Conservation (phyloP, 1,139 yeast species). For the Arxiozyma bovina region DNA sequence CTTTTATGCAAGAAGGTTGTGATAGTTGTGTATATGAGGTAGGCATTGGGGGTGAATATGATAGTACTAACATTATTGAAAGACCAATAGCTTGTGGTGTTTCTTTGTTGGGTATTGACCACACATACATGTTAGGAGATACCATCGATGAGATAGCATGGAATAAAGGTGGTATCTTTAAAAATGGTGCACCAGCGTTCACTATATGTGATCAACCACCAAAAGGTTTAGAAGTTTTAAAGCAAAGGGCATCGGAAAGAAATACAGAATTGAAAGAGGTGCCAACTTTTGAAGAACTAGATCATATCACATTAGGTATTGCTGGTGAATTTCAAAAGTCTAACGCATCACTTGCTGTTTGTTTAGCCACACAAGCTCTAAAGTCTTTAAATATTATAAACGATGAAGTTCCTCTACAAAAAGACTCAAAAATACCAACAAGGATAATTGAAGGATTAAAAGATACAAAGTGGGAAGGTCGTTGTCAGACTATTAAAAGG, state of each 20-base stretch:
- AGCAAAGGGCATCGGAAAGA: slow-evolving; percentile 59
- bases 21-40: slow-evolving; percentile 94
- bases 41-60: slow-evolving; percentile 96
- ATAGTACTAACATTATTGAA: slow-evolving; percentile 80
- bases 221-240: slow-evolving; percentile 44
- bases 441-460: slow-evolving; percentile 58
- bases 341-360: slow-evolving; percentile 84
- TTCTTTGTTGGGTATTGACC: slow-evolving; percentile 84
- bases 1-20: slow-evolving; percentile 77
- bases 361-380: slow-evolving; percentile 61
- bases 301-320: slow-evolving; percentile 56
- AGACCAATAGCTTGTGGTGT: slow-evolving; percentile 83
- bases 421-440: slow-evolving; percentile 16
- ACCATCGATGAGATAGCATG: slow-evolving; percentile 88
- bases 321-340: slow-evolving; percentile 77
- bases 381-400: slow-evolving; percentile 36
- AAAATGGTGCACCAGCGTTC: slow-evolving; percentile 55
- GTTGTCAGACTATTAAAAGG: slow-evolving; percentile 66
- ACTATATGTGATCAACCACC: slow-evolving; percentile 52
- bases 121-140: slow-evolving; percentile 77
- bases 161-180: slow-evolving; percentile 94
- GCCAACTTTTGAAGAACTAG: slow-evolving; percentile 35
- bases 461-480: slow-evolving; percentile 80
- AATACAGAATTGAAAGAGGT: slow-evolving; percentile 48
- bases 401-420: slow-evolving; percentile 18